phyloP scores from a whole-genome alignment of 306 rosid species.

The Trifolium subterraneum region DNA sequence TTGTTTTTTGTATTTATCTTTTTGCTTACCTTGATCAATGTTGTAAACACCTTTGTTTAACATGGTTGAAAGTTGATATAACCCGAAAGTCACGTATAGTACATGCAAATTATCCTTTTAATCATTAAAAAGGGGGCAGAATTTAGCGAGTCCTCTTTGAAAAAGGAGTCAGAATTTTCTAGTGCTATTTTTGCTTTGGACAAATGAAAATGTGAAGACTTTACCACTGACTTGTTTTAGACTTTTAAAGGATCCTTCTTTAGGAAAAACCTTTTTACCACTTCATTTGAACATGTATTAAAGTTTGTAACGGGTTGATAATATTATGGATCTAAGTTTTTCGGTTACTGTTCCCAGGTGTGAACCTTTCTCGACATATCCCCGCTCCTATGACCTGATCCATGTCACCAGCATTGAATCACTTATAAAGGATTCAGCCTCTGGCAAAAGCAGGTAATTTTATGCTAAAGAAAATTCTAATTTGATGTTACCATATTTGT shows the following conservation, averaged over 20 bases:
- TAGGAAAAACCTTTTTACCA: not conserved
- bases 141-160: too few relatives aligned
- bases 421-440: slow-evolving; percentile 68
- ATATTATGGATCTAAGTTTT: slow-evolving; percentile 43
- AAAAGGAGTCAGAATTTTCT: too few relatives aligned
- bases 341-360: slow-evolving; percentile 68
- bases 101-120: too few relatives aligned
- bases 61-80: not conserved
- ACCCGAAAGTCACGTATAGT: too few relatives aligned
- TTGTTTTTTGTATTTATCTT: not conserved
- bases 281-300: slow-evolving; percentile 13
- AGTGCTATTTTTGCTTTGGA: too few relatives aligned
- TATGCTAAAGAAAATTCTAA: slow-evolving; percentile 29
- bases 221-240: not conserved
- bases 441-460: slow-evolving; percentile 74
- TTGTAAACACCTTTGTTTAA: not conserved
- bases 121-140: too few relatives aligned
- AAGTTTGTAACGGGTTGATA: slow-evolving; percentile 10
- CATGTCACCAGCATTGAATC: slow-evolving; percentile 83
- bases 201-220: too few relatives aligned
- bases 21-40: slow-evolving; percentile 7
- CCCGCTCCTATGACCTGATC: slow-evolving; percentile 88
- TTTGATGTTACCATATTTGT: slow-evolving; percentile 18
- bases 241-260: slow-evolving; percentile 10
- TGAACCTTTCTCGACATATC: slow-evolving; percentile 98